Evolutionary conservation across 2,329 filamentous ascomycete species (phyloP).

Genomic region (Talaromyces albobiverticillius): DNA sequence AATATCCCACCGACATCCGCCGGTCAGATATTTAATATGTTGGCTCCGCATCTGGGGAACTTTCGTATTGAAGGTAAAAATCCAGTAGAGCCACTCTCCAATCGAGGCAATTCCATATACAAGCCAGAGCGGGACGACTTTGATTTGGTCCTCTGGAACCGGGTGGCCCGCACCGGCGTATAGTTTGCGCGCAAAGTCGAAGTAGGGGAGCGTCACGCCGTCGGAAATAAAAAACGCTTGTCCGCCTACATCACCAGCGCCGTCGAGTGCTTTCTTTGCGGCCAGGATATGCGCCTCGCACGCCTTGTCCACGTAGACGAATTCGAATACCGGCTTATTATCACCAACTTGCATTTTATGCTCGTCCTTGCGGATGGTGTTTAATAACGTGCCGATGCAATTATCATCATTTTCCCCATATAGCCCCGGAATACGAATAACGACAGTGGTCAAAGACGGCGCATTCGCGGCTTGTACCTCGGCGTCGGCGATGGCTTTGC

Average conservation of each 20-base stretch:
- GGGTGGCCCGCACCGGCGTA: constrained; percentile 7
- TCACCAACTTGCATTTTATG: constrained; percentile 9
- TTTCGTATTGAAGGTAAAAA: constrained; percentile 9
- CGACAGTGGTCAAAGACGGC: constrained; percentile 2
- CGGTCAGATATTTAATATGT: constrained; percentile 2
- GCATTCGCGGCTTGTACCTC: constrained; percentile 7
- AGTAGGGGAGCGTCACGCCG: constrained; percentile 10
- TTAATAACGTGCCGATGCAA: background rate
- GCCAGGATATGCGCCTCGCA: constrained; percentile 11
- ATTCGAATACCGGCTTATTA: constrained; percentile 10
- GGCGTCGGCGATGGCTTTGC: constrained; percentile 11
- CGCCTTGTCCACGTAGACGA: constrained; percentile 7
- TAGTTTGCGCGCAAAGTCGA: constrained; percentile 9
- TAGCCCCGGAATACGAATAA: constrained; percentile 9
- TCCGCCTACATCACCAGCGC: background rate
- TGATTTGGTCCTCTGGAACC: constrained; percentile 8
- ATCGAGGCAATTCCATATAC: constrained; percentile 3
- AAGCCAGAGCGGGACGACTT: constrained; percentile 7
- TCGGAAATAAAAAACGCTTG: constrained; percentile 12
- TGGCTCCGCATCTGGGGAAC: constrained; percentile 5
- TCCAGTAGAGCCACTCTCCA: constrained; percentile 7
- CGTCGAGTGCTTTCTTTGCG: constrained; percentile 6
- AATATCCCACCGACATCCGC: constrained; percentile 8
- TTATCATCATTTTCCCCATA: constrained; percentile 9
- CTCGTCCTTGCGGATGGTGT: constrained; percentile 4